Conservation (phyloP, 345 rosid species). For the Arabis alpina region DNA sequence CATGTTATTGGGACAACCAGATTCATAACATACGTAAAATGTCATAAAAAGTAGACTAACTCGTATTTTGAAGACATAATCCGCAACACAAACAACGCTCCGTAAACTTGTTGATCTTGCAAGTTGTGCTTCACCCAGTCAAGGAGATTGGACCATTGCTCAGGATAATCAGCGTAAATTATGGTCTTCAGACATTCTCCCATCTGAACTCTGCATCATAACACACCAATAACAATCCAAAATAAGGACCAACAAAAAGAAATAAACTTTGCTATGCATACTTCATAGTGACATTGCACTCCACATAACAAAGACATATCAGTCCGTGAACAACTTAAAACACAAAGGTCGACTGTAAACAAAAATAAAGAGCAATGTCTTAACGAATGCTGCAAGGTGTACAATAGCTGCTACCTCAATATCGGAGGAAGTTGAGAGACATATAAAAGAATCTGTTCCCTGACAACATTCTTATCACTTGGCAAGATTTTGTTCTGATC, state of each 20-base stretch:
- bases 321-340: too few relatives aligned
- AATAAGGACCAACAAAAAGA: slow-evolving; percentile 26
- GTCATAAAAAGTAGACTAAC: slow-evolving; percentile 50
- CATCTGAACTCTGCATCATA: slow-evolving; percentile 77
- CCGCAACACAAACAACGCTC: slow-evolving; percentile 84
- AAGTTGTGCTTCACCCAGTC: slow-evolving; percentile 90
- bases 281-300: too few relatives aligned
- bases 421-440: slow-evolving; percentile 84
- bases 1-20: not conserved
- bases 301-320: too few relatives aligned
- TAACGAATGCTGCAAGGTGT: slow-evolving; percentile 26
- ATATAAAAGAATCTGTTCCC: slow-evolving; percentile 81
- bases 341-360: too few relatives aligned
- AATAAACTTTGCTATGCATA: not conserved
- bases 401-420: slow-evolving; percentile 65
- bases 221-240: slow-evolving; percentile 18
- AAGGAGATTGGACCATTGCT: slow-evolving; percentile 94
- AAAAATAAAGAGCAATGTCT: not conserved
- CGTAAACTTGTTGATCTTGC: slow-evolving; percentile 90
- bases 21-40: slow-evolving; percentile 7
- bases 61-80: slow-evolving; percentile 96
- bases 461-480: slow-evolving; percentile 76
- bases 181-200: slow-evolving; percentile 98
- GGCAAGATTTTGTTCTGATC: slow-evolving; percentile 66
- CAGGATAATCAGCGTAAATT: slow-evolving; percentile 95